phyloP scores from a whole-genome alignment of 164 flowering plant genomes.

The Chloranthus sessilifolius region DNA sequence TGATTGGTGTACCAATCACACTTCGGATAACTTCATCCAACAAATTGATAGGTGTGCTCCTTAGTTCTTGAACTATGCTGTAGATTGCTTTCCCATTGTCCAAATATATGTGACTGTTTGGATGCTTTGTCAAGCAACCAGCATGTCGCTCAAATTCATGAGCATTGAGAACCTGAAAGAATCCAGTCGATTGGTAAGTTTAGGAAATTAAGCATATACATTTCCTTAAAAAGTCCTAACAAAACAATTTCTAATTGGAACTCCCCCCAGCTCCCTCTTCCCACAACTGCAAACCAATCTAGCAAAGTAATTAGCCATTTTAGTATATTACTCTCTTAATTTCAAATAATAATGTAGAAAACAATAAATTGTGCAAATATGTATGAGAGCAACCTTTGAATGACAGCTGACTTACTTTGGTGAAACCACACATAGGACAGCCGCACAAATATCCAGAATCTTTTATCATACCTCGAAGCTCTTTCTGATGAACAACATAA shows the following conservation, averaged over 20 bases:
- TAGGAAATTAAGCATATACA: not conserved
- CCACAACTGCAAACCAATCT: no score
- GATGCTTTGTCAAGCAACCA: constrained; percentile 74
- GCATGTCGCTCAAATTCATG: constrained; percentile 80
- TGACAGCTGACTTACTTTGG: constrained; percentile 35
- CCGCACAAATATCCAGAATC: constrained; percentile 76
- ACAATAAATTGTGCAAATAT: no score
- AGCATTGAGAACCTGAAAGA: constrained; percentile 53
- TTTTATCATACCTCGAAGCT: constrained; percentile 60
- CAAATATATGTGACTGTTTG: constrained; percentile 76
- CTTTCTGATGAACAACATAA: constrained; percentile 27
- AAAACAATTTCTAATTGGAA: no score
- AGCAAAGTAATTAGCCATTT: no score
- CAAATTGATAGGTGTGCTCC: constrained; percentile 53
- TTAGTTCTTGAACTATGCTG: constrained; percentile 68
- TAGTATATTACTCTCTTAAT: no score
- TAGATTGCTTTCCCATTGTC: constrained; percentile 77
- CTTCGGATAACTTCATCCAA: constrained; percentile 62
- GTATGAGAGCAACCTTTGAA: no score
- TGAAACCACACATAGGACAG: constrained; percentile 52
- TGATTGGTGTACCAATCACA: constrained; percentile 56
- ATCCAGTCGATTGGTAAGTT: constrained; percentile 6
- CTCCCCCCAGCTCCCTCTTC: no score
- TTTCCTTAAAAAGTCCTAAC: not conserved
- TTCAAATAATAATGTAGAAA: no score